Evolutionary conservation across 176 grass and related monocot species (phyloP), one percentile per base, ranked within the genome.

Genomic region (Paspalum notatum): DNA sequence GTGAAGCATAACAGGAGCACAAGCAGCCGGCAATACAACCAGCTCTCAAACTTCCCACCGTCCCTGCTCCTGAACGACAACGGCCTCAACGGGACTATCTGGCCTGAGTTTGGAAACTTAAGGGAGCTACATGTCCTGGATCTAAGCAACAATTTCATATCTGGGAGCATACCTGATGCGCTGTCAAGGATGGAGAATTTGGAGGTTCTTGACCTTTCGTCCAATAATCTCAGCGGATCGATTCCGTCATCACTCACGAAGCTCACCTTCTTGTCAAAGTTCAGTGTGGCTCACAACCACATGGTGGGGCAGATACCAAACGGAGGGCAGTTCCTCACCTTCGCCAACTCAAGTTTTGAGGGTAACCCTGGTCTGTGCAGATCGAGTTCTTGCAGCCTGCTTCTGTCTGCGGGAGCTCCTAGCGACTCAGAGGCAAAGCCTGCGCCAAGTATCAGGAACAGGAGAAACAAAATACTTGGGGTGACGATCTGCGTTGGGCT

Each of bases 241-340:
- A 98, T 98, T 85, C 92, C 95, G 18, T 24, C 82, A 32, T 94
- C 95, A 21, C 53, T 98, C 63, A 91, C 83, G 14, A 67, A 89
- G 15, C 92, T 98, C 26, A 98, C 90, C 46, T 98, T 98, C 84
- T 82, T 98, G 85, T 98, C 95, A 13, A 98, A 91, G 92, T 98
- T 98, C 53, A 98, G 92, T 64, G 90, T 98, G 52, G 90, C 95
- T 24, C 90, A 92, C 81, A 98, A 94, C 83, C 80, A 91, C 60
- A 75, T 98, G 68, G 72, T 75, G 66, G 95, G 95, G 62, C 52
- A 84, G 57, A 84, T 94, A 57, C 95, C 92, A 6, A 87, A 48
- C 32, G 95, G 88, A 62, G 90, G 88, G 5, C 95, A 98, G 80
- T 94, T 98, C 81, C 87, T 98, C 68, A 98, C 87, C 70, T 98